Percentiles rank a stretch among this genome's conserved stretches.
Conservation (phyloP, 306 rosid genomes). For the Begonia peltatifolia region DNA sequence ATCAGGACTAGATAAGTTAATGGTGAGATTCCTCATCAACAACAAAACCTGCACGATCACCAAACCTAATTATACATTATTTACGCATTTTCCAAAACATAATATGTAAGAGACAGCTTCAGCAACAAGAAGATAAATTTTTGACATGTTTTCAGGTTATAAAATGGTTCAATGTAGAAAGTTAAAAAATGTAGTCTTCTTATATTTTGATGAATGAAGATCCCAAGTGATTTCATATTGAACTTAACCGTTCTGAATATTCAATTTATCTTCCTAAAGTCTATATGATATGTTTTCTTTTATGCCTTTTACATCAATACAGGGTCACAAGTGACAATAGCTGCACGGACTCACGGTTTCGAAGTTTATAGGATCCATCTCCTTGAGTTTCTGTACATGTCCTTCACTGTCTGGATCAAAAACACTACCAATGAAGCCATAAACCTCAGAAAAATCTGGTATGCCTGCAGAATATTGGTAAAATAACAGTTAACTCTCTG, state of each 20-base stretch:
- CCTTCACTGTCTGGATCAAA: slow-evolving; percentile 72
- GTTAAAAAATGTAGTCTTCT: too few relatives aligned
- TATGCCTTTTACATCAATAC: not conserved
- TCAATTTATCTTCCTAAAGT: too few relatives aligned
- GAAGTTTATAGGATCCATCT: slow-evolving; percentile 91
- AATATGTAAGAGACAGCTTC: too few relatives aligned
- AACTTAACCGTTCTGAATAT: too few relatives aligned
- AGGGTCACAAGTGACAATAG: not conserved
- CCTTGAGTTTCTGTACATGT: slow-evolving; percentile 72
- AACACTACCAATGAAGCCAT: slow-evolving; percentile 81
- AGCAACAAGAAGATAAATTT: too few relatives aligned
- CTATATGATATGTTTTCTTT: too few relatives aligned
- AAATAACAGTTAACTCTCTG: not conserved
- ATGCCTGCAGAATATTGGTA: slow-evolving; percentile 33
- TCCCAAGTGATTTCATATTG: too few relatives aligned
- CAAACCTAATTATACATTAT: slow-evolving; percentile 2
- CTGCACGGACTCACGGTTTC: slow-evolving; percentile 65
- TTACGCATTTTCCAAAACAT: not conserved
- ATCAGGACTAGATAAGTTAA: slow-evolving; percentile 62
- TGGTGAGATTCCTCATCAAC: slow-evolving; percentile 73
- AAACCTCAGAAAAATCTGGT: slow-evolving; percentile 85
- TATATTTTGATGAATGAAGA: too few relatives aligned
- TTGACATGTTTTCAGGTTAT: too few relatives aligned
- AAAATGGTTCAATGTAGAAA: too few relatives aligned
- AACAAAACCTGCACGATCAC: slow-evolving; percentile 61